These are phyloP conservation scores for Orbilia ellipsospora DNA, from an alignment of 2,329 filamentous ascomycete species.

Conservation along the genomic window DNA sequence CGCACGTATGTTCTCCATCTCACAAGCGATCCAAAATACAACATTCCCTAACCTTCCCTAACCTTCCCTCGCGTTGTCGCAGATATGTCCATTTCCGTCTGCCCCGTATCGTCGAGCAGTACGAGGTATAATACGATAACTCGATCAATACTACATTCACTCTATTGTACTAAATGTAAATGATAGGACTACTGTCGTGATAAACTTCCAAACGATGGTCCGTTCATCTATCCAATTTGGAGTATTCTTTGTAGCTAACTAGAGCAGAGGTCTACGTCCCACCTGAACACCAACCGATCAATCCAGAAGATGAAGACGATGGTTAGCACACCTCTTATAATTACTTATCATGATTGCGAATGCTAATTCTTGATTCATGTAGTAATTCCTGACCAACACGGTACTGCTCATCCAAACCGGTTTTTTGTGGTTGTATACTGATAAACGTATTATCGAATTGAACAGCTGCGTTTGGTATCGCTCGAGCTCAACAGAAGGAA, in stretches of 20 bases:
- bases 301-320: slow-evolving; percentile 88
- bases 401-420: slow-evolving; percentile 27
- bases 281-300: slow-evolving; percentile 80
- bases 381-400: slow-evolving; percentile 84
- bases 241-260: not conserved
- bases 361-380: slow-evolving; percentile 6
- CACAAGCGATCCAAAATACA: slow-evolving; percentile 14
- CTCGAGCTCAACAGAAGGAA: slow-evolving; percentile 78
- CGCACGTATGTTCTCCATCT: slow-evolving; percentile 36
- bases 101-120: slow-evolving; percentile 54
- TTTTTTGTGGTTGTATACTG: too few relatives aligned
- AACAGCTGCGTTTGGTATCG: slow-evolving; percentile 81
- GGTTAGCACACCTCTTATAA: slow-evolving; percentile 35
- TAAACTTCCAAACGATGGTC: slow-evolving; percentile 73
- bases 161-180: not conserved
- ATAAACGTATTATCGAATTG: too few relatives aligned
- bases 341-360: not conserved
- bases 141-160: not conserved
- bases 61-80: slow-evolving; percentile 1
- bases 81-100: slow-evolving; percentile 54
- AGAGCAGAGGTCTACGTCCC: slow-evolving; percentile 79
- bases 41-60: not conserved
- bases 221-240: not conserved
- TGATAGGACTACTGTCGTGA: slow-evolving; percentile 73
- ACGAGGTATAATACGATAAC: slow-evolving; percentile 27